phyloP scores from a whole-genome alignment of 2,329 filamentous ascomycete genomes.

The Botrytis aclada region DNA sequence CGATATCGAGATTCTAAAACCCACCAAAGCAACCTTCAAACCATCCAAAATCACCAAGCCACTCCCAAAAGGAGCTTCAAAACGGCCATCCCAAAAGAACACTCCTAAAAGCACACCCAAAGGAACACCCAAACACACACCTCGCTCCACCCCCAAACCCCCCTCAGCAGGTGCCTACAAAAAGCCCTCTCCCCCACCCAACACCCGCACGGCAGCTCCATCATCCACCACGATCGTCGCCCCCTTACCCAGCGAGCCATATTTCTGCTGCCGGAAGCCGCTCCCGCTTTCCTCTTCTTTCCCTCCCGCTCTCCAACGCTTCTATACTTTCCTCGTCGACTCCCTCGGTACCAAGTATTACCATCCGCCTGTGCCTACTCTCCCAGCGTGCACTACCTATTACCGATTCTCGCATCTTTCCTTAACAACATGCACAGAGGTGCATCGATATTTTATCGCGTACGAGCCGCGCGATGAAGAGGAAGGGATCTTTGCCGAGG shows the following conservation, averaged over 20 bases:
- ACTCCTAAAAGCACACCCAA: background rate
- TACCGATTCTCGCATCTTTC: conserved; percentile 10
- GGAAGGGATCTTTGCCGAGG: background rate
- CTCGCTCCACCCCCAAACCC: background rate
- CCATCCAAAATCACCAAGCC: background rate
- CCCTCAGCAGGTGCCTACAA: background rate
- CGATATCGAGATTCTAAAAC: background rate
- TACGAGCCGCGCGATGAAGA: background rate
- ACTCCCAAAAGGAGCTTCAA: background rate
- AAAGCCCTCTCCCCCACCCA: background rate
- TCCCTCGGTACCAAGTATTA: background rate
- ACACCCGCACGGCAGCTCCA: background rate
- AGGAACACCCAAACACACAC: conserved; percentile 1
- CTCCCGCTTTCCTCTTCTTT: background rate
- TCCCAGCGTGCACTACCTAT: background rate
- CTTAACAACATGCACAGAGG: background rate
- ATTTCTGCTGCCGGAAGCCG: background rate
- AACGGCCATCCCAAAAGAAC: background rate
- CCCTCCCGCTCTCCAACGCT: background rate
- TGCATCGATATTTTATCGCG: conserved; percentile 6
- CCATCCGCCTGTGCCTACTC: background rate
- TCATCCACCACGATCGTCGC: background rate
- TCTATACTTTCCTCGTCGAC: conserved; percentile 10
- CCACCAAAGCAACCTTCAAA: background rate
- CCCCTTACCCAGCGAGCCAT: background rate